Evolutionary conservation across 2,329 filamentous ascomycete species (phyloP).

Genomic region (Phaeophleospora eucalypticola): DNA sequence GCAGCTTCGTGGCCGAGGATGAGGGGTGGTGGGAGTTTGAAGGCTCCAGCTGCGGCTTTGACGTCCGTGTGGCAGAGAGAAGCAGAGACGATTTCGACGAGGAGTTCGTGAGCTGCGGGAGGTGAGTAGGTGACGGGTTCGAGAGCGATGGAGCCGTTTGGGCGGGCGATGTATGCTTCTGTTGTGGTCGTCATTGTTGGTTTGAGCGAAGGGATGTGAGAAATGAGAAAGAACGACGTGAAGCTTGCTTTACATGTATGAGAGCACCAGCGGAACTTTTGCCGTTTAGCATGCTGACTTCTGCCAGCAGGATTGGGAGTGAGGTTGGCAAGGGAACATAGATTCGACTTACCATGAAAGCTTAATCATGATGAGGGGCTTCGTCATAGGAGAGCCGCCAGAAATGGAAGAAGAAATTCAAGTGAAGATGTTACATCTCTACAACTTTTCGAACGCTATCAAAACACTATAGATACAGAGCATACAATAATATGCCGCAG

Average conservation of each 20-base stretch:
- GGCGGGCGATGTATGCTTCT: conserved; percentile 21
- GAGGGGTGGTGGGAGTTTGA: conserved; percentile 21
- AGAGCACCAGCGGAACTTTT: too few relatives aligned
- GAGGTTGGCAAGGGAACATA: too few relatives aligned
- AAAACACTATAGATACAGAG: conserved; percentile 18
- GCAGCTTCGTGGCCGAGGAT: conserved; percentile 25
- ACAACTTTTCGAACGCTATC: conserved; percentile 17
- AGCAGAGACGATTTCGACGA: conserved; percentile 20
- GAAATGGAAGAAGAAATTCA: background rate
- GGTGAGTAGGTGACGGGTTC: conserved; percentile 16
- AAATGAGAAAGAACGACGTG: too few relatives aligned
- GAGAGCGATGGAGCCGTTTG: conserved; percentile 6
- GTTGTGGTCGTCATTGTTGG: conserved; percentile 5
- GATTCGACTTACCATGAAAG: too few relatives aligned
- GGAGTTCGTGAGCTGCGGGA: conserved; percentile 13
- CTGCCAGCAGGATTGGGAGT: too few relatives aligned
- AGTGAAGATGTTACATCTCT: conserved; percentile 1
- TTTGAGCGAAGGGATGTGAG: background rate
- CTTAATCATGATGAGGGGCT: too few relatives aligned
- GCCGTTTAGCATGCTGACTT: too few relatives aligned
- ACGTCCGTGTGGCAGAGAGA: conserved; percentile 23
- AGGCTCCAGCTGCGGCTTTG: conserved; percentile 18
- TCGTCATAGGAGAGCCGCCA: too few relatives aligned
- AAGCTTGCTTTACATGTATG: too few relatives aligned
- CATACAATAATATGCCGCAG: conserved; percentile 2